Evolutionary conservation across 371 early-diverging fungal species (phyloP), one percentile per base, ranked within the genome.

Genomic region (Apophysomyces trapeziformis): DNA sequence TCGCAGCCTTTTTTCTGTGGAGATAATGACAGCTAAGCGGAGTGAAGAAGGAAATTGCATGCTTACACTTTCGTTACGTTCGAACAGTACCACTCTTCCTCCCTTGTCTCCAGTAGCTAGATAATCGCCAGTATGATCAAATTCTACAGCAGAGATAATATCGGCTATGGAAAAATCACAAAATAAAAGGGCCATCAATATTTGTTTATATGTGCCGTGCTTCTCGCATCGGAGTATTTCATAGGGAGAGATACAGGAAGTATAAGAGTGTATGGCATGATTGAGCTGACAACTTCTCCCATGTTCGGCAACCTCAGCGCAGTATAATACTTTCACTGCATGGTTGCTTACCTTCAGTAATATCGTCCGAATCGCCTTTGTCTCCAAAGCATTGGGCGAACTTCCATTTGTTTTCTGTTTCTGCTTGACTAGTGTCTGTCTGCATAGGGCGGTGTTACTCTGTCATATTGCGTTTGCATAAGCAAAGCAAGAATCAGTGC

Each of bases 361-460:
- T 93, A 83, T 98, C 98, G 66, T 96, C 95, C 60, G 95, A 90
- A 64, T 99, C 99, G 54, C 96, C 96, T 79, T 99, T 99, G 82
- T 99, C 99, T 64, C 98, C 99, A 88, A 99, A 99, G 84, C 97
- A 98, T 80, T 99, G 99, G 58, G 98, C 95, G 78, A 97, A 97
- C 74, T 91, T 95, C 98, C 98, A 97, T 38, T 88, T 87, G 69
- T 85, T 78, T 69, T 94, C 94, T 37, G 57, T 38, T 47, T 64
- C 64, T n/a, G 57, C 56, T 18, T 54, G 18, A 41, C 64, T 57
- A 26, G 57, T 21, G 39, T 38, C 57, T 32, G 64, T 57, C 56
- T 64, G 61, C 61, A 54, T 65, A 57, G 46, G 46, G 46, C 46
- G 46, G 46, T 45, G 46, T 45, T 45, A 45, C 5, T 45, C 46